These are phyloP conservation scores for Neonothopanus nambi DNA, from an alignment of 1,284 basidiomycete species.

Conservation along the genomic window DNA sequence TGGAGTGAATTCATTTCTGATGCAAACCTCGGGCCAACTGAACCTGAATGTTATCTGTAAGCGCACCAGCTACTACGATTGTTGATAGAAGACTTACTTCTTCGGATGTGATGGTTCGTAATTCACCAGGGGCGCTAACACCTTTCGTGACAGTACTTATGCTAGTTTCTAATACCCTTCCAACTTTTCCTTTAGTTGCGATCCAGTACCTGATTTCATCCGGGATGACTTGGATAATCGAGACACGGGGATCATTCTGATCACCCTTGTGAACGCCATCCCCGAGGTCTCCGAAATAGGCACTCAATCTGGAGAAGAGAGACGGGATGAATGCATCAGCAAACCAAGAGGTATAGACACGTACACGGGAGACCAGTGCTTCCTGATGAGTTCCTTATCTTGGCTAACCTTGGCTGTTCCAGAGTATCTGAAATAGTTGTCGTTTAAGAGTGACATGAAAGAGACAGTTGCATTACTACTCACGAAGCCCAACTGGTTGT, in stretches of 20 bases:
- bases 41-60: background rate
- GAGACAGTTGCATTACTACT: constrained; percentile 17
- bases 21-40: constrained; percentile 37
- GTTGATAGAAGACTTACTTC: constrained; percentile 42
- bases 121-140: constrained; percentile 59
- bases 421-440: constrained; percentile 41
- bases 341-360: constrained; percentile 26
- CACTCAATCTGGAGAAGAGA: constrained; percentile 47
- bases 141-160: constrained; percentile 59
- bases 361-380: constrained; percentile 66
- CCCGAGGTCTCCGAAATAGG: constrained; percentile 87
- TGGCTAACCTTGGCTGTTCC: constrained; percentile 71
- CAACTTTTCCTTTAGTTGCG: constrained; percentile 34
- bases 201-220: constrained; percentile 71
- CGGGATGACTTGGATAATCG: constrained; percentile 80
- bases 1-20: constrained; percentile 28
- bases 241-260: constrained; percentile 78
- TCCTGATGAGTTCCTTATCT: constrained; percentile 66
- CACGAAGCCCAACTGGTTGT: constrained; percentile 84
- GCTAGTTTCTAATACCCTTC: constrained; percentile 53
- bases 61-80: background rate
- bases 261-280: constrained; percentile 88
- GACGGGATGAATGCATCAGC: constrained; percentile 7
- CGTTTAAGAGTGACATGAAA: background rate
- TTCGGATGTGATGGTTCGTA: constrained; percentile 58